These are phyloP conservation scores for Aureobasidium sp. DNA, from an alignment of 2,329 filamentous ascomycete genomes.

Conservation along the genomic window DNA sequence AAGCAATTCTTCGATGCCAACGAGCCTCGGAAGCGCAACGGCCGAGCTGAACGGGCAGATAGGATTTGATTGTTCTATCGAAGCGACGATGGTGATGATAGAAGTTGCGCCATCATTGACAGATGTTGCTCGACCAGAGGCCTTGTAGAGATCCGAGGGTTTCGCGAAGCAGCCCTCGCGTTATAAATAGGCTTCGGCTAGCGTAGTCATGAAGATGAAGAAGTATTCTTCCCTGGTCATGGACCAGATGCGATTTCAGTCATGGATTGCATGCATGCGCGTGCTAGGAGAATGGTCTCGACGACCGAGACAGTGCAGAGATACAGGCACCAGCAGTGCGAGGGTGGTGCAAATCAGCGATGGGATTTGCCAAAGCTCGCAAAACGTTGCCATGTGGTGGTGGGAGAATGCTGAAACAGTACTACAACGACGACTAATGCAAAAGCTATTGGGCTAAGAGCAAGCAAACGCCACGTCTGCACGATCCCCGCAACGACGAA, in stretches of 20 bases:
- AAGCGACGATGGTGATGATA: not conserved
- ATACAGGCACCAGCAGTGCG: not conserved
- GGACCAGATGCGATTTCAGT: not conserved
- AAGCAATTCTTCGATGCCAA: slow-evolving; percentile 4
- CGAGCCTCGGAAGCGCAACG: not conserved
- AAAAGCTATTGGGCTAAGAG: slow-evolving; percentile 12
- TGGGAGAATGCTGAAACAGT: slow-evolving; percentile 9
- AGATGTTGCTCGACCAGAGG: slow-evolving; percentile 1
- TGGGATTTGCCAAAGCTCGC: not conserved
- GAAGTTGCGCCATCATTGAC: slow-evolving; percentile 9
- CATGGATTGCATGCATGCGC: not conserved
- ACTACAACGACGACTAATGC: slow-evolving; percentile 16
- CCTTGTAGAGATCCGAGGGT: slow-evolving; percentile 1
- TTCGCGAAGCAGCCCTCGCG: not conserved
- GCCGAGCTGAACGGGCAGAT: slow-evolving; percentile 1
- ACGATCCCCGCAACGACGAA: slow-evolving; percentile 2
- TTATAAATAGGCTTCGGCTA: slow-evolving; percentile 10
- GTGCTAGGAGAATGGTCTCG: not conserved
- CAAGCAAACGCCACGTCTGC: slow-evolving; percentile 15
- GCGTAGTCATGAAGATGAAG: not conserved
- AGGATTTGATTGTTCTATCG: not conserved
- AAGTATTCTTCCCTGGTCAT: not conserved
- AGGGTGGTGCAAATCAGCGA: not conserved
- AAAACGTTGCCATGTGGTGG: slow-evolving; percentile 13
- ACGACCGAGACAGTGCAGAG: not conserved